Percentiles rank a stretch among this genome's conserved stretches.
Evolutionary conservation across 1,139 yeast genomes (phyloP).

Genomic region (Nakaseomyces bracarensis): DNA sequence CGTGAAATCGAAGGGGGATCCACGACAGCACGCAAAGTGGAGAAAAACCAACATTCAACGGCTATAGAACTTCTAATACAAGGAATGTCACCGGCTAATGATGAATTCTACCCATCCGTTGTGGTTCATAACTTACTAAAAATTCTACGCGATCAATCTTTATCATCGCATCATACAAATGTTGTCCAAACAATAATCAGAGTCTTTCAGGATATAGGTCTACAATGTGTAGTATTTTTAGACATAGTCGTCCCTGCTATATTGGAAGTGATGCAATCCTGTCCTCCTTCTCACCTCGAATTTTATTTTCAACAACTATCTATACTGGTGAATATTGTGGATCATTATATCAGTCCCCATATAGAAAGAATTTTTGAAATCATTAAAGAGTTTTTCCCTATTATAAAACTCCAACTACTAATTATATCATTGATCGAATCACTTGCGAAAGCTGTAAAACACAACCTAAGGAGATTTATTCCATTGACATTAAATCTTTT

Average conservation of each 20-base stretch:
- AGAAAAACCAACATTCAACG: constrained; percentile 79
- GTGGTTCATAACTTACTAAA: constrained; percentile 80
- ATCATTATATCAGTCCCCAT: constrained; percentile 82
- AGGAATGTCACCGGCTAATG: constrained; percentile 89
- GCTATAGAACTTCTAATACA: constrained; percentile 87
- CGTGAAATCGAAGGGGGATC: constrained; percentile 74
- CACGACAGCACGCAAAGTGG: constrained; percentile 56
- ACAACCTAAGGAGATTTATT: constrained; percentile 80
- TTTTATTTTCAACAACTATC: constrained; percentile 87
- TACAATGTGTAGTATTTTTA: constrained; percentile 78
- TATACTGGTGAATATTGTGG: constrained; percentile 70
- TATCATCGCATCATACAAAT: constrained; percentile 79
- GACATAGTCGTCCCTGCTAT: constrained; percentile 86
- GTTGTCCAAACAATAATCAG: constrained; percentile 88
- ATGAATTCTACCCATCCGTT: constrained; percentile 92
- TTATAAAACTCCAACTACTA: constrained; percentile 63
- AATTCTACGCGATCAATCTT: constrained; percentile 73
- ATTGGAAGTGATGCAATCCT: constrained; percentile 72
- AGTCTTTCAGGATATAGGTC: constrained; percentile 80
- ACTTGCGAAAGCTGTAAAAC: constrained; percentile 77
- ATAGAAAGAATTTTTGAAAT: constrained; percentile 69
- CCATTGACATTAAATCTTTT: constrained; percentile 71
- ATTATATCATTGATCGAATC: constrained; percentile 77
- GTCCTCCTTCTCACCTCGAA: constrained; percentile 76
- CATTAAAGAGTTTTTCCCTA: constrained; percentile 65